Conservation (phyloP, 768 basidiomycete genomes). For the Mycena galericulata region DNA sequence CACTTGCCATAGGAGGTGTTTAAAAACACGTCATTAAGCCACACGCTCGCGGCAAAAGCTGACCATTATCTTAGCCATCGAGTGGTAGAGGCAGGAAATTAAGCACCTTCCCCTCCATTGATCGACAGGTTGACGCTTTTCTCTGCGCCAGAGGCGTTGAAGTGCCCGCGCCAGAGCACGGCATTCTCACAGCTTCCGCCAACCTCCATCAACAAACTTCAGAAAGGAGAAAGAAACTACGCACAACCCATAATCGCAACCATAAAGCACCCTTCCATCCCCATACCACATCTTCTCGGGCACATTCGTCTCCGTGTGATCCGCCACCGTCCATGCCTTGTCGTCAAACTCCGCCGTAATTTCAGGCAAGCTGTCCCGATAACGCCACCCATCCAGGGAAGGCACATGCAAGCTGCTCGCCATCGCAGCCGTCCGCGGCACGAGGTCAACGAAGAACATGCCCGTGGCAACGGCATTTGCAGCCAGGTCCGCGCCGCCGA, state of each 20-base stretch:
- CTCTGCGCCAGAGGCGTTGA: conserved; percentile 69
- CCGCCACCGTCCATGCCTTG: conserved; percentile 69
- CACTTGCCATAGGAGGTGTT: conserved; percentile 82
- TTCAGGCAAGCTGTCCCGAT: conserved; percentile 81
- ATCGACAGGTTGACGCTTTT: conserved; percentile 80
- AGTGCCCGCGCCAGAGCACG: conserved; percentile 87
- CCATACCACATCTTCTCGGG: conserved; percentile 78
- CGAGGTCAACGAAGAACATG: conserved; percentile 59
- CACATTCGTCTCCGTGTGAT: conserved; percentile 79
- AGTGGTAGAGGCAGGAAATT: neutral
- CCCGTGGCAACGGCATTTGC: conserved; percentile 43
- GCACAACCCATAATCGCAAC: conserved; percentile 90
- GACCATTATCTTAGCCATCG: neutral
- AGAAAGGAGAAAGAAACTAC: conserved; percentile 42
- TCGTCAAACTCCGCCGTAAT: conserved; percentile 69
- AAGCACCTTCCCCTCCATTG: conserved; percentile 83
- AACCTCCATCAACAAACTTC: conserved; percentile 6
- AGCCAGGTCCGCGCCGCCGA: conserved; percentile 52
- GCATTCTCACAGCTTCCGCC: conserved; percentile 90
- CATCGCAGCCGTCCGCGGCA: conserved; percentile 41
- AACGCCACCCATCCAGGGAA: conserved; percentile 74
- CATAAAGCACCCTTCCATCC: conserved; percentile 83
- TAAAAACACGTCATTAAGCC: conserved; percentile 81
- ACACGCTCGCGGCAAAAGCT: conserved; percentile 88
- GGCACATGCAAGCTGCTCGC: conserved; percentile 60